phyloP scores from a whole-genome alignment of 495 filamentous ascomycete species.

The Stereocaulon alpinum region DNA sequence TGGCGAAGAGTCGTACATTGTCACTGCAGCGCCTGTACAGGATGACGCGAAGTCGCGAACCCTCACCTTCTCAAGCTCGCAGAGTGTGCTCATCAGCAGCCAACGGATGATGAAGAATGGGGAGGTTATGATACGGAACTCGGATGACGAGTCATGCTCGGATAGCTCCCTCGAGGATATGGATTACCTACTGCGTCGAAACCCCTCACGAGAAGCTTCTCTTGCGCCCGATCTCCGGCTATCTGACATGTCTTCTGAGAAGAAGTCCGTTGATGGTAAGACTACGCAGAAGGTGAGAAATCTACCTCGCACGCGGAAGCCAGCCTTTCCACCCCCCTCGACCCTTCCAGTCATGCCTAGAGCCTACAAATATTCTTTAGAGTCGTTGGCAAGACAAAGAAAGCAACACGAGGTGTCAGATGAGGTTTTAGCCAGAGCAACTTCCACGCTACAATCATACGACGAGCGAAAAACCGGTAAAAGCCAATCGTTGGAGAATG shows the following conservation, averaged over 20 bases:
- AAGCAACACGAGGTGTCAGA: constrained; percentile 47
- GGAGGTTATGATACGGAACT: constrained; percentile 50
- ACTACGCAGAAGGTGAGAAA: constrained; percentile 1
- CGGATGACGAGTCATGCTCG: constrained; percentile 58
- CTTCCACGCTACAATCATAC: constrained; percentile 32
- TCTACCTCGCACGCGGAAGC: background rate
- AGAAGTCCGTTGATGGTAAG: background rate
- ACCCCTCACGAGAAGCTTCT: constrained; percentile 21
- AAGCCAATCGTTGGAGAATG: constrained; percentile 10
- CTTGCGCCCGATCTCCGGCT: constrained; percentile 9
- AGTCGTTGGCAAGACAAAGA: constrained; percentile 50
- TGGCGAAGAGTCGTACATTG: background rate
- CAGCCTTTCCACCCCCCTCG: constrained; percentile 20
- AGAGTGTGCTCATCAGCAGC: constrained; percentile 16
- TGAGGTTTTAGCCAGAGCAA: constrained; percentile 44
- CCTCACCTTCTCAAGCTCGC: background rate
- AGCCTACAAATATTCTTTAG: constrained; percentile 55
- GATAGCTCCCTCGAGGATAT: constrained; percentile 41
- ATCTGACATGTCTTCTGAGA: background rate
- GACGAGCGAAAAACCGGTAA: constrained; percentile 24
- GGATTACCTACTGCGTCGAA: constrained; percentile 30
- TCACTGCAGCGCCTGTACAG: background rate
- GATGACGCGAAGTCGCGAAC: background rate
- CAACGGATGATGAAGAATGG: constrained; percentile 41
- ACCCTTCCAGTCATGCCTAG: constrained; percentile 40